Conservation (phyloP, 1,284 basidiomycete genomes). For the Pterulicium gracile region DNA sequence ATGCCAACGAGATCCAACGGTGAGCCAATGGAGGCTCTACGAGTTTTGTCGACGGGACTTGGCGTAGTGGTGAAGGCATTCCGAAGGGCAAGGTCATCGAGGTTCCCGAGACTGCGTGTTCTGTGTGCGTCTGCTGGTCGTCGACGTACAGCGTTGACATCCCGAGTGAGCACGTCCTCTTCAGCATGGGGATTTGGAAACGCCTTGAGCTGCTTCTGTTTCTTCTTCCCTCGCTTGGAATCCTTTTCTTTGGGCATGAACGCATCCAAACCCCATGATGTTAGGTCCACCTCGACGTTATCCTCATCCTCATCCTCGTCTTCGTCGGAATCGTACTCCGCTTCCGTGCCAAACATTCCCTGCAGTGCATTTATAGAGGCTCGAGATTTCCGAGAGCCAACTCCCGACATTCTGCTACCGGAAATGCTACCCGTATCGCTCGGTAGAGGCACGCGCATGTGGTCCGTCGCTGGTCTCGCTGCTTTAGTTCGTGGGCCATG, state of each 20-base stretch:
- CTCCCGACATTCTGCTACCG: conserved; percentile 31
- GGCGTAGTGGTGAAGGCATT: conserved; percentile 25
- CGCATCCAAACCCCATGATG: conserved; percentile 73
- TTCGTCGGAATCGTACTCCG: conserved; percentile 33
- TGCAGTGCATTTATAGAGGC: conserved; percentile 50
- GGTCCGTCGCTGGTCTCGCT: conserved; percentile 28
- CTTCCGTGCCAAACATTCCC: conserved; percentile 61
- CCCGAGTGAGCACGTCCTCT: conserved; percentile 19
- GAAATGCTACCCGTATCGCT: conserved; percentile 39
- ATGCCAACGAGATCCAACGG: conserved; percentile 42
- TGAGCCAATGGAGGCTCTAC: conserved; percentile 42
- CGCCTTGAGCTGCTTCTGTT: conserved; percentile 22
- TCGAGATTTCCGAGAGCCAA: conserved; percentile 28
- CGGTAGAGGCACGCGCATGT: conserved; percentile 56
- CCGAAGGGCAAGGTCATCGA: conserved; percentile 39
- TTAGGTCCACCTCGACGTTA: conserved; percentile 63
- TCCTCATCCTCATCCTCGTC: conserved; percentile 36
- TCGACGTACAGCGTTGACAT: conserved; percentile 18
- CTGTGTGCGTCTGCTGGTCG: conserved; percentile 25
- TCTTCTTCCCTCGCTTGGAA: conserved; percentile 17
- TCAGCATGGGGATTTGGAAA: conserved; percentile 23
- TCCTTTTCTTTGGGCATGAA: conserved; percentile 60
- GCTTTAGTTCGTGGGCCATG: conserved; percentile 27
- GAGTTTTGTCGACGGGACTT: conserved; percentile 16
- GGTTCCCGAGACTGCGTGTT: conserved; percentile 53